Conservation (phyloP, 192 early-diverging fungal genomes). For the Coemansia sp. region DNA sequence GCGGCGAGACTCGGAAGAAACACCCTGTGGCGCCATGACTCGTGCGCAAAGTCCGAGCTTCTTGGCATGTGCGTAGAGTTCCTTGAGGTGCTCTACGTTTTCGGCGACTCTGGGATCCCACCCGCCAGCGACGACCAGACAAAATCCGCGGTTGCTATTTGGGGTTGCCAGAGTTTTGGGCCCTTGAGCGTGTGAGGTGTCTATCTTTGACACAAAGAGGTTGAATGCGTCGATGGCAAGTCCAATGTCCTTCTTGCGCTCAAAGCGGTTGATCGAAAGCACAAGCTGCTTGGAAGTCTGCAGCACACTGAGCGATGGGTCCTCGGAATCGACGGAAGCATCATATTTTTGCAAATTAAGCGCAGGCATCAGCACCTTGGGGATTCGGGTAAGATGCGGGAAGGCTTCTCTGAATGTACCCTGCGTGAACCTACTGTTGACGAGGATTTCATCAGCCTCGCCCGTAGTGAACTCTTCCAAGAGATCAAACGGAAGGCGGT, state of each 20-base stretch:
- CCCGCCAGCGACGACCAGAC: conserved; percentile 84
- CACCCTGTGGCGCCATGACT: conserved; percentile 29
- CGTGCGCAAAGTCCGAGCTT: conserved; percentile 37
- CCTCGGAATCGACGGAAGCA: conserved; percentile 55
- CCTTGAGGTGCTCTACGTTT: conserved; percentile 81
- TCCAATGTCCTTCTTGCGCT: conserved; percentile 87
- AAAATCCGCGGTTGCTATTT: conserved; percentile 4
- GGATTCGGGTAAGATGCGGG: conserved; percentile 59
- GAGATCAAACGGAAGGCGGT: conserved; percentile 80
- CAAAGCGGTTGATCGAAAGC: conserved; percentile 95
- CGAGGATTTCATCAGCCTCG: conserved; percentile 87
- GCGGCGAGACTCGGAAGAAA: conserved; percentile 7
- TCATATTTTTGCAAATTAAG: conserved; percentile 79
- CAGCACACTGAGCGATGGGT: conserved; percentile 55
- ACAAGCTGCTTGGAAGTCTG: conserved; percentile 26
- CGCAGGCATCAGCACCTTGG: conserved; percentile 83
- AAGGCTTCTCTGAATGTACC: conserved; percentile 74
- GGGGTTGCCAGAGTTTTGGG: background rate
- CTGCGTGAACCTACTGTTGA: conserved; percentile 90
- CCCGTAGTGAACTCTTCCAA: conserved; percentile 85
- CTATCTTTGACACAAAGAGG: conserved; percentile 1
- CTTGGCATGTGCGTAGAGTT: conserved; percentile 66
- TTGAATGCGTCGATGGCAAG: conserved; percentile 81
- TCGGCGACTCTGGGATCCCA: conserved; percentile 85
- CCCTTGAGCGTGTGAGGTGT: conserved; percentile 21